Conservation (phyloP, 108 stramenopile genomes). For the Parmales sp. region DNA sequence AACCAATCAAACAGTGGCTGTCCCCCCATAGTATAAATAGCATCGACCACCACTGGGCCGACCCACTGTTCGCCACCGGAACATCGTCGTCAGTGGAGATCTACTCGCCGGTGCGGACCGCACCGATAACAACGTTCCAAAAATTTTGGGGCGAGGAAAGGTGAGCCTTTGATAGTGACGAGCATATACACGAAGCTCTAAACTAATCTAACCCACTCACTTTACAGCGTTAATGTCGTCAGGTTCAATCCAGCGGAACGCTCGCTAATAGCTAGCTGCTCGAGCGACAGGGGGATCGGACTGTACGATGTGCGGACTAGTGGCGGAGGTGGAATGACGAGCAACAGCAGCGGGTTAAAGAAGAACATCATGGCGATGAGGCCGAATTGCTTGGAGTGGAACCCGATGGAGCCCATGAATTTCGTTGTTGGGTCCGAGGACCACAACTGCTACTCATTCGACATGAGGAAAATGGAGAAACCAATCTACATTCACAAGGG, state of each 20-base stretch:
- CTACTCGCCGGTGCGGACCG: background rate
- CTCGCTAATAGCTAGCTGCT: constrained; percentile 76
- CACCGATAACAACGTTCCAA: background rate
- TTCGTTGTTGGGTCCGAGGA: constrained; percentile 95
- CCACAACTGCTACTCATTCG: constrained; percentile 89
- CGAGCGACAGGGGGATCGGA: constrained; percentile 79
- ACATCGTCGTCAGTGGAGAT: background rate
- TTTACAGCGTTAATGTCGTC: constrained; percentile 68
- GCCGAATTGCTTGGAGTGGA: constrained; percentile 94
- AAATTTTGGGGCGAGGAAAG: background rate
- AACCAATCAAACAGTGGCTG: constrained; percentile 22
- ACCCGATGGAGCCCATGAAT: constrained; percentile 97
- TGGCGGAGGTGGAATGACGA: too few relatives aligned
- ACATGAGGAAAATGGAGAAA: constrained; percentile 78
- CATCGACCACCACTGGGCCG: constrained; percentile 86
- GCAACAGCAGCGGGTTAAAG: constrained; percentile 47
- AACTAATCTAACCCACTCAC: background rate
- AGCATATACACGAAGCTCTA: background rate
- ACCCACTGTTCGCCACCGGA: constrained; percentile 14
- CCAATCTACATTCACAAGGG: constrained; percentile 91
- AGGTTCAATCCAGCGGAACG: constrained; percentile 91
- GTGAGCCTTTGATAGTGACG: too few relatives aligned
- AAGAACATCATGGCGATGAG: constrained; percentile 85
- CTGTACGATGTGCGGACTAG: constrained; percentile 81
- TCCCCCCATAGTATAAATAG: constrained; percentile 61